A percentile compares a stretch with the other conserved stretches of the same genome.
phyloP scores from a whole-genome alignment of 2,329 filamentous ascomycete species.

The Paraphaeosphaeria sporulosa region DNA sequence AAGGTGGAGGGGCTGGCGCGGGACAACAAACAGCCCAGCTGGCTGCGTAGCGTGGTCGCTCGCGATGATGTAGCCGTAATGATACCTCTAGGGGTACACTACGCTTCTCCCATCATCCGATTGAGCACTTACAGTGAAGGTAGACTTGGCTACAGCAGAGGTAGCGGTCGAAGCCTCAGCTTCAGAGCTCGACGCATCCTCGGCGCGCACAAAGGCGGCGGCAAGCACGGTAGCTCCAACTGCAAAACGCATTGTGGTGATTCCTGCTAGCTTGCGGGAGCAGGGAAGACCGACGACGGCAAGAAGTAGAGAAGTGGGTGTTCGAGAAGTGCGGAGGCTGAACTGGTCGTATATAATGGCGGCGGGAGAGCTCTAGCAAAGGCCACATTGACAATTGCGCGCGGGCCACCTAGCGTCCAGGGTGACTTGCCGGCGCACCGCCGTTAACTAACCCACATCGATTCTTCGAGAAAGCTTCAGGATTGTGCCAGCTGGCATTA shows the following conservation, averaged over 20 bases:
- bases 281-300: constrained; percentile 35
- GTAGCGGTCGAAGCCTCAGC: constrained; percentile 63
- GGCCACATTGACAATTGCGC: constrained; percentile 15
- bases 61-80: not conserved
- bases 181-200: constrained; percentile 62
- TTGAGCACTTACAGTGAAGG: constrained; percentile 78
- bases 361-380: constrained; percentile 12
- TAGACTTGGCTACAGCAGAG: constrained; percentile 72
- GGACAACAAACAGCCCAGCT: not conserved
- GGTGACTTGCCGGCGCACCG: constrained; percentile 3
- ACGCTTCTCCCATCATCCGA: not conserved
- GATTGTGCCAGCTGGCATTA: constrained; percentile 33
- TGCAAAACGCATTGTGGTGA: constrained; percentile 64
- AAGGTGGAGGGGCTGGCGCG: not conserved
- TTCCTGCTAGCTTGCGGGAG: constrained; percentile 40
- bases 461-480: constrained; percentile 32
- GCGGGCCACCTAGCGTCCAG: constrained; percentile 12
- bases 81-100: constrained; percentile 3
- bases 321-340: constrained; percentile 19
- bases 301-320: constrained; percentile 22
- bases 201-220: constrained; percentile 75
- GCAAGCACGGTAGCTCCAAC: constrained; percentile 75
- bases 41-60: not conserved
- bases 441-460: constrained; percentile 20
- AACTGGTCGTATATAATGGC: constrained; percentile 16